Base-by-base conservation (phyloP, 352 stramenopile genomes). In the Pythium plurisporium region DNA sequence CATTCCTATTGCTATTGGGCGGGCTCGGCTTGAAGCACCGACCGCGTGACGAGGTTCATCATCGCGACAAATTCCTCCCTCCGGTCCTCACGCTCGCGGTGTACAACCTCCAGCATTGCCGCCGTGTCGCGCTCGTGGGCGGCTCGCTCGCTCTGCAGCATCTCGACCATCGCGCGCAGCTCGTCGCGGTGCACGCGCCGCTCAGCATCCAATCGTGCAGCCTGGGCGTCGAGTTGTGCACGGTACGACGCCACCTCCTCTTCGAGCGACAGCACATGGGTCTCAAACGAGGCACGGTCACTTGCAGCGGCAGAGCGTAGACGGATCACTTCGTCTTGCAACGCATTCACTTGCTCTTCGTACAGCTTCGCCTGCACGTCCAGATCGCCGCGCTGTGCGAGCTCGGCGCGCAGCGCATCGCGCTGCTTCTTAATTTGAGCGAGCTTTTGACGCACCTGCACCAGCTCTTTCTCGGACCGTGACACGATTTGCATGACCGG, bases 21-120 rank as follows among this genome's bases (percentile, higher is more conserved):
- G 5, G 27, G 42, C 42, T 54, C 46, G 46, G 29, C 31, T n/a
- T 41, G 48, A 15, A 55, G 36, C 14, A 55, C 48, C 23, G 48
- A 59, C 20, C 42, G 55, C 27, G 55, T 55, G 23, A 62, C 36
- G 44, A 62, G 45, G 20, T 55, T 44, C 55, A 55, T 50, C 44
- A 62, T 55, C 9, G 55, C 25, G 12, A 50, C 45, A 20, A 55
- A 62, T 36, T 62, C 55, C 12, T 62, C 34, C 2, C 38, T 37
- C 10, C 55, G 34, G 45, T 55, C 55, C 17, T 49, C 27, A 1
- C 47, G 44, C 27, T 62, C 55, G 10, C 40, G 46, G 25, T 56
- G 30, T 7, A 62, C 22, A 10, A 56, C 48, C 10, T 31, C 37
- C 8, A 62, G 29, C 46, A 62, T 33, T 15, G 36, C 23, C 20